phyloP scores from a whole-genome alignment of 225 moss, liverwort and hornwort genomes.

The Polytrichum commune region DNA sequence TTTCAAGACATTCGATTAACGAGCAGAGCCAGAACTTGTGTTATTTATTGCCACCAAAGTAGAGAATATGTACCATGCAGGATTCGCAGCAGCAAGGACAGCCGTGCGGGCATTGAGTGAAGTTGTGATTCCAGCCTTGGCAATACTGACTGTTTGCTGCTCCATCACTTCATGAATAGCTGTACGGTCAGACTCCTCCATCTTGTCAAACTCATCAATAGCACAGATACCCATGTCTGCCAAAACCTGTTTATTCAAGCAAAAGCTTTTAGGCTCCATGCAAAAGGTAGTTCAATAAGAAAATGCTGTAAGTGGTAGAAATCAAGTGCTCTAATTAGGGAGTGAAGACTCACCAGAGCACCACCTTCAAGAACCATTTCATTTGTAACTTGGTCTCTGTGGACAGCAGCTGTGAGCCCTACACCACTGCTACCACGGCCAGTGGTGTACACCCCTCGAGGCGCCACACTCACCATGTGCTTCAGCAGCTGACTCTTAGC shows the following conservation, averaged over 20 bases:
- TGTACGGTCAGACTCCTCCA: slow-evolving; percentile 97
- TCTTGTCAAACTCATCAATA: slow-evolving; percentile 99
- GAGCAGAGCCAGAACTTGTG: not conserved
- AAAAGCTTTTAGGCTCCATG: slow-evolving; percentile 4
- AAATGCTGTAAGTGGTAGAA: too few species aligned
- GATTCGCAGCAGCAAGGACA: slow-evolving; percentile 96
- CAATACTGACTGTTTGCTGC: slow-evolving; percentile 99
- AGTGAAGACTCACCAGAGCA: slow-evolving; percentile 62
- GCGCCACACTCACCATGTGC: slow-evolving; percentile 91
- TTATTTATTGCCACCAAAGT: not conserved
- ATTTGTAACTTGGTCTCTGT: slow-evolving; percentile 81
- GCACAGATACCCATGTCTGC: slow-evolving; percentile 98
- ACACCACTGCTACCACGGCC: slow-evolving; percentile 97
- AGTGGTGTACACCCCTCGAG: slow-evolving; percentile 88
- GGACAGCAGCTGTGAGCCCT: slow-evolving; percentile 90
- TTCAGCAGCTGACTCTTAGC: slow-evolving; percentile 95
- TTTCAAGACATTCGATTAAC: too few species aligned
- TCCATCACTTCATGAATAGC: slow-evolving; percentile 99
- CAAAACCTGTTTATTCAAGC: slow-evolving; percentile 55
- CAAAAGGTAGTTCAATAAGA: too few species aligned
- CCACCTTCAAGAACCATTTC: slow-evolving; percentile 99
- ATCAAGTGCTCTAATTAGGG: too few species aligned
- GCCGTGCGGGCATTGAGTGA: slow-evolving; percentile 95
- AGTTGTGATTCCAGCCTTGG: slow-evolving; percentile 98
- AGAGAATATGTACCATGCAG: slow-evolving; percentile 62